Evolutionary conservation across 768 basidiomycete species (phyloP).

Genomic region (Fistulinella prunicolor): DNA sequence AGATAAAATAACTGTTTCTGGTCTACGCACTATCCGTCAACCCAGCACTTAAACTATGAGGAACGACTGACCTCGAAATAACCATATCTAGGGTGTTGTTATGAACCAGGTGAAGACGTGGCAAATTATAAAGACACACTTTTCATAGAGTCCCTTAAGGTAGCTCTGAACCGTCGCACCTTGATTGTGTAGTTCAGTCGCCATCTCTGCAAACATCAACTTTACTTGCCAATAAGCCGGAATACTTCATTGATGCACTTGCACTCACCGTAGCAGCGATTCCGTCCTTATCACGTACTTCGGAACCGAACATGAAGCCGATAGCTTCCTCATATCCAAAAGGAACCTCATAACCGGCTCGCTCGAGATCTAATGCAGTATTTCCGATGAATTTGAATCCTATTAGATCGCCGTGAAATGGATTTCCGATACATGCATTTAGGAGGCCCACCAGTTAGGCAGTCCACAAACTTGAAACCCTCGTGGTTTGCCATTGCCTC

Average conservation of each 20-base stretch:
- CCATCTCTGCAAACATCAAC: constrained; percentile 72
- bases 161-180: constrained; percentile 56
- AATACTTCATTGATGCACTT: not conserved
- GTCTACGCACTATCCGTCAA: constrained; percentile 43
- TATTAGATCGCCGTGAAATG: constrained; percentile 23
- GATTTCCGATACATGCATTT: not conserved
- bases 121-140: constrained; percentile 37
- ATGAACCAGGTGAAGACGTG: not conserved
- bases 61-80: constrained; percentile 58
- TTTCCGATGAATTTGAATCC: constrained; percentile 94
- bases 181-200: constrained; percentile 43
- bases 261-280: constrained; percentile 69
- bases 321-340: constrained; percentile 94
- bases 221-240: constrained; percentile 25
- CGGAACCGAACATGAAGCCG: constrained; percentile 81
- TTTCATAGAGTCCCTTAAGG: constrained; percentile 60
- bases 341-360: constrained; percentile 64
- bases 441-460: constrained; percentile 62
- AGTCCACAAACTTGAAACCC: constrained; percentile 83
- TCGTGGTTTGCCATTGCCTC: constrained; percentile 70
- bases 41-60: not conserved
- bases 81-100: constrained; percentile 53
- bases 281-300: constrained; percentile 86
- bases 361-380: constrained; percentile 61
- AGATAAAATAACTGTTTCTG: constrained; percentile 80